Evolutionary conservation across 192 early-diverging fungal genomes (phyloP).

Genomic region (Coemansia sp.): DNA sequence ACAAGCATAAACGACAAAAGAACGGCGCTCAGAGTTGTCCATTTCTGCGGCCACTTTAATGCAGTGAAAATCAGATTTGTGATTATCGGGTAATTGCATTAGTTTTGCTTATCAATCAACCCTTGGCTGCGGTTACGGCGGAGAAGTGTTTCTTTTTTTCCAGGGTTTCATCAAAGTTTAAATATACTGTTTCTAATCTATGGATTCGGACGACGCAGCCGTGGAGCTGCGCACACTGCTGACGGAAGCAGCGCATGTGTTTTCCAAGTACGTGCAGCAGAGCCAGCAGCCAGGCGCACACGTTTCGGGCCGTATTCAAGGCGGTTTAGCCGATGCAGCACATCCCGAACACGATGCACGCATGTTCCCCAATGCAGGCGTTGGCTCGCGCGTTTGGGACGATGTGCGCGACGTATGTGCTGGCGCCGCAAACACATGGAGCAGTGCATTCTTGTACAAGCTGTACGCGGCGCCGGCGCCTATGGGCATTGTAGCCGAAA

Average conservation of each 20-base stretch:
- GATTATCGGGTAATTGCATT: too few species aligned
- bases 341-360: background rate
- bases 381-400: constrained; percentile 24
- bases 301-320: background rate
- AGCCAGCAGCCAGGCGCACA: background rate
- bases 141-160: too few species aligned
- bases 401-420: constrained; percentile 27
- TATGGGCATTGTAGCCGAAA: constrained; percentile 70
- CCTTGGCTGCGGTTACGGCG: too few species aligned
- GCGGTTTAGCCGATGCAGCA: background rate
- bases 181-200: background rate
- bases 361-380: background rate
- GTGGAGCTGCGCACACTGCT: background rate
- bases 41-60: too few species aligned
- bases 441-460: constrained; percentile 77
- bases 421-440: constrained; percentile 57
- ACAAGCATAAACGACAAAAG: too few species aligned
- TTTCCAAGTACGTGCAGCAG: background rate
- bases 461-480: constrained; percentile 76
- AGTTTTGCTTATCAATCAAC: too few species aligned
- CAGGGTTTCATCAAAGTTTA: too few species aligned
- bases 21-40: too few species aligned
- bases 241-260: background rate
- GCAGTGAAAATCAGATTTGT: too few species aligned
- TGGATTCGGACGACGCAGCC: background rate